These are phyloP conservation scores for Cladosporium cucumerinum DNA, from an alignment of 2,329 filamentous ascomycete species.

Conservation along the genomic window DNA sequence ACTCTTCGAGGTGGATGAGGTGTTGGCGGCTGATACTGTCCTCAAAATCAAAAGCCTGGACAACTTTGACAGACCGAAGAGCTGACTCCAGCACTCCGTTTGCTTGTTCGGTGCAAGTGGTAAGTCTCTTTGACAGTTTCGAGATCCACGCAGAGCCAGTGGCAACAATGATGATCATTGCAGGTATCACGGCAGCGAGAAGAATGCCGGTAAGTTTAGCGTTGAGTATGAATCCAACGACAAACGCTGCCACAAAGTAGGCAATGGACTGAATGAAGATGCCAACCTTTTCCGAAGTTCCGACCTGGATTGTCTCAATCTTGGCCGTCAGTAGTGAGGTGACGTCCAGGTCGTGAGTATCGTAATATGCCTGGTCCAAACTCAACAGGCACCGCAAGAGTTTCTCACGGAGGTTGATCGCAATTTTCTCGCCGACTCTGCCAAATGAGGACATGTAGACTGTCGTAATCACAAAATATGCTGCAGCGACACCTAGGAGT, in stretches of 20 bases:
- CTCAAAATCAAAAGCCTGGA: constrained; percentile 49
- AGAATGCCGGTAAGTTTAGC: constrained; percentile 43
- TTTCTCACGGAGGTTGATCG: constrained; percentile 45
- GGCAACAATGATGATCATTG: constrained; percentile 44
- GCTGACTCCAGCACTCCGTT: constrained; percentile 45
- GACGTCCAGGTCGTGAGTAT: constrained; percentile 50
- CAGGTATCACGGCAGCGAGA: constrained; percentile 47
- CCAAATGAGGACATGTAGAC: constrained; percentile 51
- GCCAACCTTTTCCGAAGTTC: constrained; percentile 47
- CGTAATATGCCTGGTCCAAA: constrained; percentile 52
- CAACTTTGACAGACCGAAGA: constrained; percentile 45
- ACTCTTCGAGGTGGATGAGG: constrained; percentile 33
- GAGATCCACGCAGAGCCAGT: constrained; percentile 43
- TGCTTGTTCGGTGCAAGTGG: constrained; percentile 41
- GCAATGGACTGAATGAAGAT: constrained; percentile 46
- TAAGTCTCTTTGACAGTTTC: constrained; percentile 39
- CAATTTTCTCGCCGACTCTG: constrained; percentile 49
- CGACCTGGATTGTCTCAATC: constrained; percentile 45
- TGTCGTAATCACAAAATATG: constrained; percentile 51
- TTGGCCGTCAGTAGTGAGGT: constrained; percentile 45
- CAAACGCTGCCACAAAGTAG: constrained; percentile 46
- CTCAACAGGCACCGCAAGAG: constrained; percentile 49
- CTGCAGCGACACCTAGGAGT: constrained; percentile 45
- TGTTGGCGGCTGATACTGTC: constrained; percentile 40
- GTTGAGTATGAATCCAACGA: constrained; percentile 45